Conservation (phyloP, 768 basidiomycete genomes). For the Pleurotus salmoneostramineus region DNA sequence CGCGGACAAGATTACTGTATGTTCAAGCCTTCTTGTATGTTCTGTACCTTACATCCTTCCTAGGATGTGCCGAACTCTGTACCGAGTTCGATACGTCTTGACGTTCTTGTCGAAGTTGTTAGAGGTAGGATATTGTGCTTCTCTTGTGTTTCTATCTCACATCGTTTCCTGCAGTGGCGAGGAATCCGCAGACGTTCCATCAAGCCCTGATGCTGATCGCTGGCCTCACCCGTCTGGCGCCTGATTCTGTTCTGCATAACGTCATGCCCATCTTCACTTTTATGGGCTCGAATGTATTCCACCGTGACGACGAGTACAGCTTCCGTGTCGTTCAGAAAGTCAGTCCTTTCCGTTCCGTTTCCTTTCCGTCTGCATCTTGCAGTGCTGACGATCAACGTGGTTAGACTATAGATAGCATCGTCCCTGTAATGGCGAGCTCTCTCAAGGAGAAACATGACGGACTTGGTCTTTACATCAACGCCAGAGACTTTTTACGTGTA, state of each 20-base stretch:
- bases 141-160: constrained; percentile 1
- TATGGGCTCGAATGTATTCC: constrained; percentile 98
- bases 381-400: background rate
- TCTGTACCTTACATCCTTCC: background rate
- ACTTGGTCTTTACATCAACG: constrained; percentile 61
- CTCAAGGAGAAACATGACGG: constrained; percentile 55
- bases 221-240: constrained; percentile 75
- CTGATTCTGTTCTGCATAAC: constrained; percentile 89
- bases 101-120: constrained; percentile 85
- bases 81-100: constrained; percentile 65
- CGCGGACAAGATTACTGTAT: constrained; percentile 52
- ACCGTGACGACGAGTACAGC: constrained; percentile 93
- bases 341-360: constrained; percentile 7
- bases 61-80: constrained; percentile 49
- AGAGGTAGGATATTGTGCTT: constrained; percentile 45
- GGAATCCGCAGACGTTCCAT: constrained; percentile 93
- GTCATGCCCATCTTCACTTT: constrained; percentile 99
- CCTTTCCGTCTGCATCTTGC: background rate
- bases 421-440: constrained; percentile 88
- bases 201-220: constrained; percentile 89
- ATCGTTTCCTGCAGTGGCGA: constrained; percentile 52
- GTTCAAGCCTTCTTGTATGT: constrained; percentile 11
- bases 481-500: constrained; percentile 80
- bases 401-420: constrained; percentile 89
- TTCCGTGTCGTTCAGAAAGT: constrained; percentile 95